These are phyloP conservation scores for Pestalotiopsis sp. DNA, from an alignment of 2,329 filamentous ascomycete genomes.

Conservation along the genomic window DNA sequence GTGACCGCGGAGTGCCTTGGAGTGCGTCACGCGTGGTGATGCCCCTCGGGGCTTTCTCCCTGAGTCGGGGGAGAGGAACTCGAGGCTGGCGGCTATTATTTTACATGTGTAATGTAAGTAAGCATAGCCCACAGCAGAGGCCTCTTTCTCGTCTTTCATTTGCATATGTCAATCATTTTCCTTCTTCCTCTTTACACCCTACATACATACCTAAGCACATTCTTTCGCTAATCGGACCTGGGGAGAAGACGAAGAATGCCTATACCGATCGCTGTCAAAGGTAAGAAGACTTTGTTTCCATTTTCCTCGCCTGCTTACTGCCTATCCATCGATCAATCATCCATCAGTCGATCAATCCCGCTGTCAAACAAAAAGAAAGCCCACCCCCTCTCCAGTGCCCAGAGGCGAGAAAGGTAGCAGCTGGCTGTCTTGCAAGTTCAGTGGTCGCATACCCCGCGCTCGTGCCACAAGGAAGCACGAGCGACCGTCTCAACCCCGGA, in stretches of 20 bases:
- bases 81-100: neutral
- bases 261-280: conserved; percentile 7
- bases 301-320: neutral
- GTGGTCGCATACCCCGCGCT: conserved; percentile 3
- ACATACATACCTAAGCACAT: neutral
- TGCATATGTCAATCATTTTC: neutral
- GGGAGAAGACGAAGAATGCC: neutral
- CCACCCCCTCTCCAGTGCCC: neutral
- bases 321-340: neutral
- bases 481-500: neutral
- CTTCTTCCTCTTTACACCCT: neutral
- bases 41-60: neutral
- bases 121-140: neutral
- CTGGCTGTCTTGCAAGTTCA: neutral
- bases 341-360: neutral
- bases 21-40: conserved; percentile 4
- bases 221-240: neutral
- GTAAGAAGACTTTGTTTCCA: neutral
- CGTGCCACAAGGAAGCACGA: neutral
- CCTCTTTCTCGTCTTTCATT: neutral
- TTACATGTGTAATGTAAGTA: neutral
- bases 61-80: neutral
- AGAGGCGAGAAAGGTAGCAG: neutral
- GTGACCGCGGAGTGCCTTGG: neutral
- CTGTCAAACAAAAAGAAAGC: neutral